Conservation (phyloP, 2,329 filamentous ascomycete genomes). For the Colletotrichum acutatum region DNA sequence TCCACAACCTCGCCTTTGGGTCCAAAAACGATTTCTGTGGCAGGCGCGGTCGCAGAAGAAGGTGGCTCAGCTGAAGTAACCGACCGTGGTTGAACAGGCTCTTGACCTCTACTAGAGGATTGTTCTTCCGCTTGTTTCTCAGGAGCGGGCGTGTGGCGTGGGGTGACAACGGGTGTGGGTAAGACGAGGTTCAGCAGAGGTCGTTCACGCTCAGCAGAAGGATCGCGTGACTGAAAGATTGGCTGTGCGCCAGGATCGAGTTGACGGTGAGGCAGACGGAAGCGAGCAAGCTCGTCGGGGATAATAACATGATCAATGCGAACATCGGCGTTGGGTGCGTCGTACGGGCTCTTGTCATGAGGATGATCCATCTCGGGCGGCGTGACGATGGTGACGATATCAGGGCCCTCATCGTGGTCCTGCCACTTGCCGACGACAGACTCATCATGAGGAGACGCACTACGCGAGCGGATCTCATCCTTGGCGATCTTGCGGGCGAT, state of each 20-base stretch:
- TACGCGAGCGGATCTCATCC: conserved; percentile 65
- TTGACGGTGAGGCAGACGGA: conserved; percentile 43
- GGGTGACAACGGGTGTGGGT: conserved; percentile 68
- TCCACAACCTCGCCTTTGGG: conserved; percentile 56
- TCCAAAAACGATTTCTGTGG: conserved; percentile 50
- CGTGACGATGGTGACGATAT: conserved; percentile 61
- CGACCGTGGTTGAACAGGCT: conserved; percentile 10
- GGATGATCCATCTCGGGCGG: conserved; percentile 62
- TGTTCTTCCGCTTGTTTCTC: conserved; percentile 38
- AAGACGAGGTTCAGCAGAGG: conserved; percentile 70
- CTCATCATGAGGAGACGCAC: conserved; percentile 57
- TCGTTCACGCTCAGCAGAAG: conserved; percentile 64
- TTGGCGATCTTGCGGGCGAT: conserved; percentile 64
- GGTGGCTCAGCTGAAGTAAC: conserved; percentile 18
- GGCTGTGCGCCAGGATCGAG: conserved; percentile 43
- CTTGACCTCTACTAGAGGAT: conserved; percentile 30
- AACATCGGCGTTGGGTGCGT: conserved; percentile 72
- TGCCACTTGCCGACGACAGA: conserved; percentile 68
- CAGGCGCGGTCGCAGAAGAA: conserved; percentile 38
- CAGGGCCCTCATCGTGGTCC: conserved; percentile 45
- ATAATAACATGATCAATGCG: conserved; percentile 68
- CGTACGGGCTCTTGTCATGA: conserved; percentile 62
- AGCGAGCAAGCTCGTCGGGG: conserved; percentile 59
- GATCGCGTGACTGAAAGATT: conserved; percentile 59
- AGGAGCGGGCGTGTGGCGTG: conserved; percentile 45